phyloP scores from a whole-genome alignment of 2,329 filamentous ascomycete species.

The Scytalidium sp. region DNA sequence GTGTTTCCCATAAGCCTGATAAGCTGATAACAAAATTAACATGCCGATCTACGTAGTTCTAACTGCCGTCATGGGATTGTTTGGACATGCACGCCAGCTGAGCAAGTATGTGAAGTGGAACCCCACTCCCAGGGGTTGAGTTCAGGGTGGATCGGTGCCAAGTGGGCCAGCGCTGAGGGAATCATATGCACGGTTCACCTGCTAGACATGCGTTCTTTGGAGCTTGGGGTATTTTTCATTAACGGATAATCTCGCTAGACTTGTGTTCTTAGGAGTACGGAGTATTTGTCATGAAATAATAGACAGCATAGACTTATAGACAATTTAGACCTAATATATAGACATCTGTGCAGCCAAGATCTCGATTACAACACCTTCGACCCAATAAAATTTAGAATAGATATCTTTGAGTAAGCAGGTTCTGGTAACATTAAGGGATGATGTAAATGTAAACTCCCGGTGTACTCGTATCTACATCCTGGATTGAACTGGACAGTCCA shows the following conservation, averaged over 20 bases:
- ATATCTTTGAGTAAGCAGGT: not conserved
- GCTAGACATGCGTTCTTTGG: not conserved
- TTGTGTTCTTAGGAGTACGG: not conserved
- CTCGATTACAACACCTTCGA: not conserved
- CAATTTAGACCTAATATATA: not conserved
- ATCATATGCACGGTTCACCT: not conserved
- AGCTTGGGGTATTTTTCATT: not conserved
- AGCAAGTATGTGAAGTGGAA: slow-evolving; percentile 44
- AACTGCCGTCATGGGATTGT: slow-evolving; percentile 41
- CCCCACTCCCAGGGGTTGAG: slow-evolving; percentile 29
- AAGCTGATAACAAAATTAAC: not conserved
- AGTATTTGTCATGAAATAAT: not conserved
- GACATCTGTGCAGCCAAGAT: not conserved
- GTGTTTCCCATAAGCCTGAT: not conserved
- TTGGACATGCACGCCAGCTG: slow-evolving; percentile 42
- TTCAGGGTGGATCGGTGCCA: not conserved
- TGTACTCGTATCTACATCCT: not conserved
- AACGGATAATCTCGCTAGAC: too few species aligned
- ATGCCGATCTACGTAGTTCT: slow-evolving; percentile 24
- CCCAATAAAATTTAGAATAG: not conserved
- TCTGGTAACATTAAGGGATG: not conserved
- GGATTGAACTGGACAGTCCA: not conserved
- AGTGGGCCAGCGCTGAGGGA: not conserved
- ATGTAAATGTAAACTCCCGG: not conserved
- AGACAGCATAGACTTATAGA: not conserved